These are phyloP conservation scores for Candida insectalens DNA, from an alignment of 805 yeast species.

Conservation along the genomic window DNA sequence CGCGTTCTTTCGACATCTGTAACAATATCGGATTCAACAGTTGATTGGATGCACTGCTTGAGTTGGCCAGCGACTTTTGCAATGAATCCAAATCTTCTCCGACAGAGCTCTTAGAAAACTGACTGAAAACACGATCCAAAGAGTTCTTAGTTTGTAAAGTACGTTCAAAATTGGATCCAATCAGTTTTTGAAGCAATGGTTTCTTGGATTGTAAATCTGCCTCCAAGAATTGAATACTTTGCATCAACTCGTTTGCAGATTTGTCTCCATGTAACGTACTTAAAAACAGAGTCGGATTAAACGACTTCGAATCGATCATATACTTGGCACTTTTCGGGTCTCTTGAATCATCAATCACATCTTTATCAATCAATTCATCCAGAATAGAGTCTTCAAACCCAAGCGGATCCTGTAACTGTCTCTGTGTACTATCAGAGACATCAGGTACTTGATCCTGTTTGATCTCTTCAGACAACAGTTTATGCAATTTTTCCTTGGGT, in stretches of 20 bases:
- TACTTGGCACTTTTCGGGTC: conserved; percentile 30
- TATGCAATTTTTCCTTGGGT: conserved; percentile 17
- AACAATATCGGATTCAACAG: conserved; percentile 52
- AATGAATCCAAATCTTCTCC: conserved; percentile 10
- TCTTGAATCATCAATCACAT: conserved; percentile 28
- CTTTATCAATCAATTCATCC: conserved; percentile 30
- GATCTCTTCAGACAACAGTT: conserved; percentile 8
- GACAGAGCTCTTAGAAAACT: conserved; percentile 29
- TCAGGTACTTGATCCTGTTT: no score
- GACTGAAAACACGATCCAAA: conserved; percentile 49
- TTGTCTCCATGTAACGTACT: conserved; percentile 47
- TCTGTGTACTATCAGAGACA: conserved; percentile 2
- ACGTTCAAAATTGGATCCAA: conserved; percentile 50
- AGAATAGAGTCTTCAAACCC: conserved; percentile 40
- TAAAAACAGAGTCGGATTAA: conserved; percentile 48
- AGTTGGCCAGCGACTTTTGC: conserved; percentile 33
- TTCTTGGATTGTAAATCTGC: conserved; percentile 38
- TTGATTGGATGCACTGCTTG: conserved; percentile 40
- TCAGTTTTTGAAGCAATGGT: conserved; percentile 37
- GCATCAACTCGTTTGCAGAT: conserved; percentile 37
- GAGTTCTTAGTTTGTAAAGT: conserved; percentile 59
- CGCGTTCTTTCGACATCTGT: conserved; percentile 36
- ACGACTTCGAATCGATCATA: conserved; percentile 46
- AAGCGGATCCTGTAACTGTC: conserved; percentile 37
- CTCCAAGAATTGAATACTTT: conserved; percentile 40